Evolutionary conservation across 192 early-diverging fungal genomes (phyloP).

Genomic region (Coemansia guatemalensis): DNA sequence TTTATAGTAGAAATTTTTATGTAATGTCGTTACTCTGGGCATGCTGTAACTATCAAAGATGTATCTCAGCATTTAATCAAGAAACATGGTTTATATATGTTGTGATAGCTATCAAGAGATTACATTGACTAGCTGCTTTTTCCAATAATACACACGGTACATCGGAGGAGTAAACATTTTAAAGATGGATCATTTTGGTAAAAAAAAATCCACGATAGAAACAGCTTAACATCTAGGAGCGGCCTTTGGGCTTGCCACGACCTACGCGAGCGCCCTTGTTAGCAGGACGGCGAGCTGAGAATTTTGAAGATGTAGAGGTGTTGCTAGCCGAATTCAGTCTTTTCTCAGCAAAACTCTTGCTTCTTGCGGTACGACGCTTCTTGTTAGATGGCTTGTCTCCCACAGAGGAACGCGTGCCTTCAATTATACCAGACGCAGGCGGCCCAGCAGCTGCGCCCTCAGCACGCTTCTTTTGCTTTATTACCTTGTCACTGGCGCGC

Average conservation of each 20-base stretch:
- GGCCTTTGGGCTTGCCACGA: conserved; percentile 3
- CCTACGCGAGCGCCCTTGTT: background rate
- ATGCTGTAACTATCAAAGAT: conserved; percentile 10
- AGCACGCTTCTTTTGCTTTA: conserved; percentile 34
- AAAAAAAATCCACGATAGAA: conserved; percentile 1
- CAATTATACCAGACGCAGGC: conserved; percentile 29
- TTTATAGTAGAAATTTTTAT: conserved; percentile 17
- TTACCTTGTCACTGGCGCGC: conserved; percentile 41
- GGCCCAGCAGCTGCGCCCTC: conserved; percentile 10
- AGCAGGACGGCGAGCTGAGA: background rate
- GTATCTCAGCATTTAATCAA: conserved; percentile 5
- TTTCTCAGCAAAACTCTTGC: conserved; percentile 35
- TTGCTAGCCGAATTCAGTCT: conserved; percentile 19
- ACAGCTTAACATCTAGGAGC: conserved; percentile 3
- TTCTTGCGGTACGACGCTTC: conserved; percentile 49
- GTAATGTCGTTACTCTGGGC: background rate
- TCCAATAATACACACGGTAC: background rate
- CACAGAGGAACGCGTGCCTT: conserved; percentile 59
- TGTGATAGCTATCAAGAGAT: background rate
- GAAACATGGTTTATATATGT: conserved; percentile 1
- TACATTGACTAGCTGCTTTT: background rate
- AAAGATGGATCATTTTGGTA: background rate
- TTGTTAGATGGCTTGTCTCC: conserved; percentile 51
- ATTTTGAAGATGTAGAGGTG: background rate
- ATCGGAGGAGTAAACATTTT: background rate